Conservation (phyloP, 331 rosid species). For the Malus hybrid region DNA sequence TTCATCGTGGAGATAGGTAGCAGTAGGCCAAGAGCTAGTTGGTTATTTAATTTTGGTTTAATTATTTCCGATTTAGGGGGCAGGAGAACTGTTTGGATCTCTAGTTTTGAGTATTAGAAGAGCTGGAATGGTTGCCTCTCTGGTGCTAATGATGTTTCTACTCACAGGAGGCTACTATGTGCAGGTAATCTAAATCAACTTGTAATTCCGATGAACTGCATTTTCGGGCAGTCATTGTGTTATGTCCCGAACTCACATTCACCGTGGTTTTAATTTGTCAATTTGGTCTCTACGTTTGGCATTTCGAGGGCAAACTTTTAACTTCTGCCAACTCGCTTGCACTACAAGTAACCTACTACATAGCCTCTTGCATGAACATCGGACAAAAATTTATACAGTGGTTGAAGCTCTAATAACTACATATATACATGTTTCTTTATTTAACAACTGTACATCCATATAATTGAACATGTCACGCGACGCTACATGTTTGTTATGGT, state of each 20-base stretch:
- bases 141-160: slow-evolving; percentile 81
- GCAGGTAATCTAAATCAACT: slow-evolving; percentile 35
- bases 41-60: neutral
- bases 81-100: slow-evolving; percentile 91
- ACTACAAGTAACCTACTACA: neutral
- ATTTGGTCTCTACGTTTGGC: too few species aligned
- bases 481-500: neutral
- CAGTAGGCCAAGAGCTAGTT: neutral
- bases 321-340: neutral
- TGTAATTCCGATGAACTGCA: neutral
- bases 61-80: slow-evolving; percentile 46
- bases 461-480: neutral
- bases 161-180: slow-evolving; percentile 92
- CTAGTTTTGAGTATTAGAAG: slow-evolving; percentile 76
- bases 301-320: neutral
- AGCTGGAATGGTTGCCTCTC: slow-evolving; percentile 76
- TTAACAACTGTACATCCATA: neutral
- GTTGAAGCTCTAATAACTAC: too few species aligned
- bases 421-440: too few species aligned
- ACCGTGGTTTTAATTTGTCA: too few species aligned
- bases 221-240: too few species aligned
- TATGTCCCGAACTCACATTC: neutral
- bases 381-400: neutral
- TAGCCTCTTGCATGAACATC: neutral
- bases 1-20: too few species aligned